Base-by-base conservation (phyloP, 352 stramenopile genomes). In the Aphanomyces euteiches region DNA sequence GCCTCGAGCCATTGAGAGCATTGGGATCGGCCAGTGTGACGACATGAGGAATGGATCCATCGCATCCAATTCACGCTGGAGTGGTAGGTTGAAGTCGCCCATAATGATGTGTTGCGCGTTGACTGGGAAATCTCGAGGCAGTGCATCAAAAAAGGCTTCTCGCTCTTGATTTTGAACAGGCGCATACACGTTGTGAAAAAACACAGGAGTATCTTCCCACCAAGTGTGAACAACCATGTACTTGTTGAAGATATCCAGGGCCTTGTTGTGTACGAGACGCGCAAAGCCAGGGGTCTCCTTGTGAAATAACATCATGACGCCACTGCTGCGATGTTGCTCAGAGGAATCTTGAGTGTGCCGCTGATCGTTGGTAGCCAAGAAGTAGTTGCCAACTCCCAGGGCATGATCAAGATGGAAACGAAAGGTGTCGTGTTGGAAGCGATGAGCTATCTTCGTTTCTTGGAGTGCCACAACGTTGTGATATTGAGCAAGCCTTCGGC, bases 81-180 rank as follows among this genome's bases (percentile, higher is more conserved):
- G n/a, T 15, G 40, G 37, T 5, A 67, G 3, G 37, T 73, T 70
- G 64, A 70, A 66, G 57, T 73, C 56, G 3, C 72, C 66, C 10
- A 65, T 64, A 1, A 69, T 58, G 48, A 72, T 56, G 47, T 74
- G 69, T 2, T 39, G 4, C 56, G 36, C 66, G 13, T 8, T 19
- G 50, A 34, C n/a, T 38, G 8, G 50, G 50, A 58, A 58, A 19
- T 21, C 50, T 34, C 50, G n/a, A 38, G 50, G 50, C 50, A 58
- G 37, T 34, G 13, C 50, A 13, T 58, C 8, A 58, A 58, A 58
- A 34, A 19, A 58, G 28, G 28, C 50, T 34, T 19, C n/a, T 19
- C 45, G 45, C 13, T 15, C 37, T 12, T 58, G n/a, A 19, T 58
- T 3, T n/a, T n/a, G 37, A 8, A 58, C 50, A 34, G 50, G 50